A percentile compares a stretch with the other conserved stretches of the same genome.
These are phyloP conservation scores for Alternaria novae-zelandiae DNA, from an alignment of 2,329 filamentous ascomycete genomes.

Conservation along the genomic window DNA sequence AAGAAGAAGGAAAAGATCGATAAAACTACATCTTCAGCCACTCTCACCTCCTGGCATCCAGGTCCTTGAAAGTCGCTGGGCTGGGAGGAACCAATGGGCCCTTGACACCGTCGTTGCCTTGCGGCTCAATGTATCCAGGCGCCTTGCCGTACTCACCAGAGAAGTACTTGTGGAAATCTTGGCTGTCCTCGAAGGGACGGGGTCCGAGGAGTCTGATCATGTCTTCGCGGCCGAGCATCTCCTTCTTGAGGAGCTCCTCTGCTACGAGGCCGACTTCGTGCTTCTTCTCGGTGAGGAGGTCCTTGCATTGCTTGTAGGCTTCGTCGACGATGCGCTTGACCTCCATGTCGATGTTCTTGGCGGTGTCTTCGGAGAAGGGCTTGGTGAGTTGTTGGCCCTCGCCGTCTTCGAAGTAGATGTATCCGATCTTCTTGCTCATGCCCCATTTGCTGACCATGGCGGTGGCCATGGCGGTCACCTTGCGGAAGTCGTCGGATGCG, in stretches of 20 bases:
- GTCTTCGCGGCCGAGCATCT: constrained; percentile 89
- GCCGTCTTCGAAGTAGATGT: constrained; percentile 86
- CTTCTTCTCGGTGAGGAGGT: constrained; percentile 84
- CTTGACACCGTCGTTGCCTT: constrained; percentile 42
- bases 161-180: constrained; percentile 96
- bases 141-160: constrained; percentile 47
- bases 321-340: constrained; percentile 90
- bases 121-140: constrained; percentile 41
- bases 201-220: constrained; percentile 87
- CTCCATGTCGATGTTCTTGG: constrained; percentile 88
- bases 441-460: constrained; percentile 99
- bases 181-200: constrained; percentile 81
- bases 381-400: constrained; percentile 84
- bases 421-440: constrained; percentile 94
- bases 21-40: not conserved
- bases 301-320: constrained; percentile 88
- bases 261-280: constrained; percentile 86
- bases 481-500: constrained; percentile 96
- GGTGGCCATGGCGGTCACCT: constrained; percentile 94
- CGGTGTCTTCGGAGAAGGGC: constrained; percentile 94
- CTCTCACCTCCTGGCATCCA: constrained; percentile 11
- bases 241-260: constrained; percentile 90
- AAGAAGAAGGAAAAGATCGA: not conserved
- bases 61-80: constrained; percentile 30
- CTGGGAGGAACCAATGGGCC: constrained; percentile 43